A percentile compares a stretch with the other conserved stretches of the same genome.
Conservation (phyloP, 2,329 filamentous ascomycete genomes). For the Microcera coccophila region DNA sequence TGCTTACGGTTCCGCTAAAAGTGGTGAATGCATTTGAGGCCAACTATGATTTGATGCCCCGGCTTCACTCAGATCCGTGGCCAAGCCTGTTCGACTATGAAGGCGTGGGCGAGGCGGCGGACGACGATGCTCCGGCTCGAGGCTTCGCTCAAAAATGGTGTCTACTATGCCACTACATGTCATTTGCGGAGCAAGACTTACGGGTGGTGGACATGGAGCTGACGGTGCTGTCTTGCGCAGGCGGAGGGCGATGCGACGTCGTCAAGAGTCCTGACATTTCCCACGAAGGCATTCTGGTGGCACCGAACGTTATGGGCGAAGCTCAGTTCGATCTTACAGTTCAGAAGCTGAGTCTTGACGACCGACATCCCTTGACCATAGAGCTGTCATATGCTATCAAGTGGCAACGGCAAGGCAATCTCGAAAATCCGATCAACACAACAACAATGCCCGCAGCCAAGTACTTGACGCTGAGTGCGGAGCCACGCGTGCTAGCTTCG, state of each 20-base stretch:
- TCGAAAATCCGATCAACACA: conserved; percentile 45
- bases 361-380: conserved; percentile 69
- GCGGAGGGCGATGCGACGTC: conserved; percentile 57
- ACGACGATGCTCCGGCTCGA: conserved; percentile 31
- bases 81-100: conserved; percentile 76
- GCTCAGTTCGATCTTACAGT: conserved; percentile 69
- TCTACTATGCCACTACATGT: conserved; percentile 68
- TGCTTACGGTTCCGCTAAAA: conserved; percentile 62
- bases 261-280: conserved; percentile 38
- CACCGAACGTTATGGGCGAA: conserved; percentile 66
- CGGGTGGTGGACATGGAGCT: conserved; percentile 61
- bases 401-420: conserved; percentile 61
- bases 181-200: conserved; percentile 71
- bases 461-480: conserved; percentile 73
- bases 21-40: conserved; percentile 85
- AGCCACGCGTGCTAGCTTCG: conserved; percentile 76
- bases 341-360: conserved; percentile 76
- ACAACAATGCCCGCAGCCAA: conserved; percentile 74
- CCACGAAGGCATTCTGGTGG: conserved; percentile 47
- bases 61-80: conserved; percentile 75
- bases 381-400: conserved; percentile 71
- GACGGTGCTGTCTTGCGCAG: conserved; percentile 55
- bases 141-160: conserved; percentile 81
- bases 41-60: conserved; percentile 80
- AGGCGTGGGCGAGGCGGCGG: conserved; percentile 36